These are phyloP conservation scores for Penicillium sp. DNA, from an alignment of 2,329 filamentous ascomycete species.

Conservation along the genomic window DNA sequence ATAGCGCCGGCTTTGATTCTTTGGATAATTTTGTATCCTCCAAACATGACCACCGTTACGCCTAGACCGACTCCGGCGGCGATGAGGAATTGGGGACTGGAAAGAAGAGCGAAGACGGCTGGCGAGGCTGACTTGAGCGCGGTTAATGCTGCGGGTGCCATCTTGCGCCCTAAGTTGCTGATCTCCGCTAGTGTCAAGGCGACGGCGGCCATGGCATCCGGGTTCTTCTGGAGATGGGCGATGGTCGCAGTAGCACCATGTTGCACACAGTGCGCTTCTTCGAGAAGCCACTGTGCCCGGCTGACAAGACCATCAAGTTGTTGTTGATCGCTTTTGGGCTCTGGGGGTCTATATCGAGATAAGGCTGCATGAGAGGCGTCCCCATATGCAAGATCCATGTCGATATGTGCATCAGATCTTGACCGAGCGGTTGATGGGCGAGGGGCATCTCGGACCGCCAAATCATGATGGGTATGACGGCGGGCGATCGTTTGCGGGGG, in stretches of 20 bases:
- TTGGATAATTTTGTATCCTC: conserved; percentile 97
- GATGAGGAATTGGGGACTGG: conserved; percentile 91
- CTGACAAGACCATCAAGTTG: conserved; percentile 64
- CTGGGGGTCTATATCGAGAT: conserved; percentile 45
- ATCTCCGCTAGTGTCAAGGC: conserved; percentile 91
- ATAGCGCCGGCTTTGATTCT: conserved; percentile 56
- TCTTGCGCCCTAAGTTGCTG: conserved; percentile 74
- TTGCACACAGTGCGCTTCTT: conserved; percentile 86
- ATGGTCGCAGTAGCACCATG: conserved; percentile 82
- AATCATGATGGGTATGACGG: conserved; percentile 41
- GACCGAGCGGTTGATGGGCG: conserved; percentile 30
- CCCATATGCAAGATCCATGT: conserved; percentile 91
- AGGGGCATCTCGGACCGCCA: conserved; percentile 25
- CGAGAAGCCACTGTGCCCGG: conserved; percentile 72
- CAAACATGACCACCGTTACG: conserved; percentile 92
- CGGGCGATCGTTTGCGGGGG: conserved; percentile 29
- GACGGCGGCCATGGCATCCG: conserved; percentile 89
- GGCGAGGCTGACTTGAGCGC: conserved; percentile 79
- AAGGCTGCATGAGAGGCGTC: conserved; percentile 66
- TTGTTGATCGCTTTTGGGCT: conserved; percentile 53
- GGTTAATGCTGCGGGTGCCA: conserved; percentile 75
- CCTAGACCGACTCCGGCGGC: conserved; percentile 85
- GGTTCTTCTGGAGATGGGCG: conserved; percentile 72
- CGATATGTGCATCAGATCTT: conserved; percentile 53
- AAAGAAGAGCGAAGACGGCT: conserved; percentile 78